These are phyloP conservation scores for Termitomyces sp. DNA, from an alignment of 1,284 basidiomycete species.

Conservation along the genomic window DNA sequence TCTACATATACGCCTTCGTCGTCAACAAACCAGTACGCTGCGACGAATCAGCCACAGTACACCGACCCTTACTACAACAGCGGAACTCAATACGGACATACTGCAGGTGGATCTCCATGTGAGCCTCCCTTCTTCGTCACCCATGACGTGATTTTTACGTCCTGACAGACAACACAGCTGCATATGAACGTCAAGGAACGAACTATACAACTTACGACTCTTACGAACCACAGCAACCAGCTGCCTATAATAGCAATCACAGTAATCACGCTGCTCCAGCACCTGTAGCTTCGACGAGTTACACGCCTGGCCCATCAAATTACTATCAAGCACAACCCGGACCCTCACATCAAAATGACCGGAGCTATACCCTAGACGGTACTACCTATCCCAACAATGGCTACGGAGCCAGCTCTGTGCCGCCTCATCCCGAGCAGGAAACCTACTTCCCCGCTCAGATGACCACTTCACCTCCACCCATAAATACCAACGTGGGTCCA, in stretches of 20 bases:
- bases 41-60: slow-evolving; percentile 22
- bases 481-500: slow-evolving; percentile 35
- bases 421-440: slow-evolving; percentile 32
- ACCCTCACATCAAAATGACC: slow-evolving; percentile 33
- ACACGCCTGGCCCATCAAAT: slow-evolving; percentile 22
- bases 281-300: slow-evolving; percentile 13
- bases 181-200: slow-evolving; percentile 43
- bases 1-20: slow-evolving; percentile 29
- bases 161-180: slow-evolving; percentile 45
- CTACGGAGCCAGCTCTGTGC: slow-evolving; percentile 47
- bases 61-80: slow-evolving; percentile 26
- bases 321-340: slow-evolving; percentile 22
- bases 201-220: slow-evolving; percentile 47
- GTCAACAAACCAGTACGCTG: slow-evolving; percentile 19
- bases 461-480: slow-evolving; percentile 22
- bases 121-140: slow-evolving; percentile 22
- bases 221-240: slow-evolving; percentile 34
- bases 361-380: slow-evolving; percentile 53
- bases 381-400: slow-evolving; percentile 51
- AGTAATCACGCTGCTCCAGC: slow-evolving; percentile 18
- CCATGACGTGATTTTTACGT: slow-evolving; percentile 5
- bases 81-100: slow-evolving; percentile 49
- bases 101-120: slow-evolving; percentile 52
- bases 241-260: slow-evolving; percentile 28
- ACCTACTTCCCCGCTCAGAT: slow-evolving; percentile 19